phyloP scores from a whole-genome alignment of 176 grass and related monocot genomes.

The Areca catechu region DNA sequence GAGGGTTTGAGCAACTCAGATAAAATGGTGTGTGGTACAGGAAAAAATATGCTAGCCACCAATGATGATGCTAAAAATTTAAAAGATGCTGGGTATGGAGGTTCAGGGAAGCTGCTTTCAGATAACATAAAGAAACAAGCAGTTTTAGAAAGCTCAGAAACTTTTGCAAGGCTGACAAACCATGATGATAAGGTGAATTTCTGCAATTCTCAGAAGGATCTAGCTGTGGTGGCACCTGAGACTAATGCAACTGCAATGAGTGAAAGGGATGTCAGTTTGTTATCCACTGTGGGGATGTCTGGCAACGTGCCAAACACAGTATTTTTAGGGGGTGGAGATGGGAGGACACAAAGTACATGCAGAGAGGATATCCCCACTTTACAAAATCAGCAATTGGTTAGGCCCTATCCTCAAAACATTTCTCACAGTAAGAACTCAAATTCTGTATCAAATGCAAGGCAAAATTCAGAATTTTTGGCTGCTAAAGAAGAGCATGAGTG shows the following conservation, averaged over 20 bases:
- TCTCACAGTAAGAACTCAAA: background rate
- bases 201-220: constrained; percentile 40
- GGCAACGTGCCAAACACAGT: background rate
- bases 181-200: constrained; percentile 32
- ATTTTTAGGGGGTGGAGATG: background rate
- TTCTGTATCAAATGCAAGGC: background rate
- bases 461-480: constrained; percentile 1
- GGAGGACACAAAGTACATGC: background rate
- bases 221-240: constrained; percentile 21
- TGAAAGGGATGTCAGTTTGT: constrained; percentile 29
- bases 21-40: constrained; percentile 8
- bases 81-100: background rate
- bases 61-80: constrained; percentile 18
- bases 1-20: too few relatives aligned
- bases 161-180: constrained; percentile 24
- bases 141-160: constrained; percentile 25
- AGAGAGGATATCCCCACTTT: background rate
- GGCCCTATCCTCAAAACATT: background rate
- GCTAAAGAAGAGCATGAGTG: constrained; percentile 13
- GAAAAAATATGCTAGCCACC: constrained; percentile 23
- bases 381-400: background rate
- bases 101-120: constrained; percentile 10
- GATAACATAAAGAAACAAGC: constrained; percentile 22
- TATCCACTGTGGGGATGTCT: background rate
- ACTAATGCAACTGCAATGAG: constrained; percentile 27